phyloP scores from a whole-genome alignment of 148 eudicot genomes.

The Heliamphora exappendiculata region DNA sequence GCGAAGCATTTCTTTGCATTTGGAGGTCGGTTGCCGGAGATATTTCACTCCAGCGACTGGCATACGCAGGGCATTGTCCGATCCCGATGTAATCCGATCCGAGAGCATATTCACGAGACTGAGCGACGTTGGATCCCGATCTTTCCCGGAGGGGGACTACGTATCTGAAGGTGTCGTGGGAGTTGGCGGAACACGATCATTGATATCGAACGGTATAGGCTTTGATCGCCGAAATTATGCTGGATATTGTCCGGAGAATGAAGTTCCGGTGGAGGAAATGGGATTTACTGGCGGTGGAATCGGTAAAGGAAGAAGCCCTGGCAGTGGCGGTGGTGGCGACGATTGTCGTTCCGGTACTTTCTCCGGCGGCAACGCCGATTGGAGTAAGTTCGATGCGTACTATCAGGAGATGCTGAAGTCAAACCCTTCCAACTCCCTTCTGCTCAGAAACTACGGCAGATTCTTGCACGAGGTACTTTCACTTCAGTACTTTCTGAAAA shows the following conservation, averaged over 20 bases:
- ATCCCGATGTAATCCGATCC: conserved; percentile 23
- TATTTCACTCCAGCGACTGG: not conserved
- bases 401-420: conserved; percentile 48
- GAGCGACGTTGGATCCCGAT: conserved; percentile 20
- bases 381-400: conserved; percentile 37
- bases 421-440: conserved; percentile 48
- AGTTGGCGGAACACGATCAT: conserved; percentile 6
- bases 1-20: conserved; percentile 11
- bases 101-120: conserved; percentile 2
- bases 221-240: not conserved
- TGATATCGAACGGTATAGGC: conserved; percentile 11
- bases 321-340: conserved; percentile 26
- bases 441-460: conserved; percentile 59
- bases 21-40: not conserved
- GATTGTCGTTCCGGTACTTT: not conserved
- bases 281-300: conserved; percentile 25
- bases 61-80: conserved; percentile 39
- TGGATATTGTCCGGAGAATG: conserved; percentile 13
- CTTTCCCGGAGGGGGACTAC: conserved; percentile 24
- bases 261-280: conserved; percentile 20
- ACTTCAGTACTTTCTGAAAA: not conserved
- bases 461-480: conserved; percentile 64
- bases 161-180: not conserved
- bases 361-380: conserved; percentile 24
- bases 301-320: conserved; percentile 25